A percentile compares a stretch with the other conserved stretches of the same genome.
phyloP scores from a whole-genome alignment of 129 eudicot genomes.

The Tagetes erecta region DNA sequence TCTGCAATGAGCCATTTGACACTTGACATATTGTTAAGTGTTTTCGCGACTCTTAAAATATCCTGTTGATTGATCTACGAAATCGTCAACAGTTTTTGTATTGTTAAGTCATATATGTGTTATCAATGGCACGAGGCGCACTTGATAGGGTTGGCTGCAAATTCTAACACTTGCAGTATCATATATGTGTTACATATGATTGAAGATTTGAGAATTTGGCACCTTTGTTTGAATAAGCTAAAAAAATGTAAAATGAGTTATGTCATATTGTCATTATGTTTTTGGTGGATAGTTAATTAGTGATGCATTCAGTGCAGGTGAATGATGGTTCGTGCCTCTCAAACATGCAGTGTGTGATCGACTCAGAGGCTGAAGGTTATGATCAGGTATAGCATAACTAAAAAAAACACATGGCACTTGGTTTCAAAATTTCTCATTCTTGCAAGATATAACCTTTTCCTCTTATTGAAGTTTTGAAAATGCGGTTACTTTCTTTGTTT shows the following conservation, averaged over 20 bases:
- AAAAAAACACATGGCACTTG: conserved; percentile 7
- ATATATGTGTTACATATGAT: not conserved
- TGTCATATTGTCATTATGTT: conserved; percentile 3
- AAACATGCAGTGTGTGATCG: conserved; percentile 92
- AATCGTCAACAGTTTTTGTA: not conserved
- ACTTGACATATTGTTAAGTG: too few species aligned
- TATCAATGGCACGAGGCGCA: not conserved
- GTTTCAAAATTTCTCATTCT: conserved; percentile 12
- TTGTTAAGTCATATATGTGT: not conserved
- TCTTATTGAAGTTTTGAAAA: not conserved
- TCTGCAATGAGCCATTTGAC: too few species aligned
- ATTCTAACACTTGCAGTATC: not conserved
- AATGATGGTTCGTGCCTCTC: conserved; percentile 96
- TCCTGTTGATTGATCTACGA: too few species aligned
- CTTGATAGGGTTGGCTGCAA: not conserved
- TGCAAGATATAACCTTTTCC: not conserved
- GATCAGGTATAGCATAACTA: conserved; percentile 64
- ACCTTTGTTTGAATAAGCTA: not conserved
- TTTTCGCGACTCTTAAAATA: too few species aligned
- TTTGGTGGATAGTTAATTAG: conserved; percentile 21
- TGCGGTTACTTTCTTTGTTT: not conserved
- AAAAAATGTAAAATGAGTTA: not conserved
- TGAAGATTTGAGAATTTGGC: not conserved
- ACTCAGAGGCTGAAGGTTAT: conserved; percentile 84
- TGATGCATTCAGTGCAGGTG: conserved; percentile 49